A percentile compares a stretch with the other conserved stretches of the same genome.
These are phyloP conservation scores for Mercurialis annua DNA, from an alignment of 345 rosid species.

Conservation along the genomic window DNA sequence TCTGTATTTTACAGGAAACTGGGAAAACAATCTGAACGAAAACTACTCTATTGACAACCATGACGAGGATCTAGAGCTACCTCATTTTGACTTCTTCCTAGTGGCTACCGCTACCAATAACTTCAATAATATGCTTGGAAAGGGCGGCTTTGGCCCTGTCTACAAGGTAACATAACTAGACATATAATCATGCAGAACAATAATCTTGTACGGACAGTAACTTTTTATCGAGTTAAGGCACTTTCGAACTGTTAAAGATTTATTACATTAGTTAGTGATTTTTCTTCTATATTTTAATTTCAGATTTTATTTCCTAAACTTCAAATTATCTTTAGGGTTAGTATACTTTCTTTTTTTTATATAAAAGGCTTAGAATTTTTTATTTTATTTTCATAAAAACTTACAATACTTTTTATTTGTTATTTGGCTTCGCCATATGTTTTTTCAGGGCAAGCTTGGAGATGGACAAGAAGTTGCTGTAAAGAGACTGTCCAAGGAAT, in stretches of 20 bases:
- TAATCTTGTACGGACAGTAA: too few species aligned
- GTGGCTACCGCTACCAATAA: background rate
- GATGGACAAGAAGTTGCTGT: conserved; percentile 15
- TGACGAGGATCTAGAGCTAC: background rate
- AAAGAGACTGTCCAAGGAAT: conserved; percentile 18
- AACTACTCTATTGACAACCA: background rate
- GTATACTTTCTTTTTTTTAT: too few species aligned
- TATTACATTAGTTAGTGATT: too few species aligned
- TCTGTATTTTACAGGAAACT: background rate
- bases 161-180: conserved; percentile 1
- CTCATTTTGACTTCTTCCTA: background rate
- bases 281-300: too few species aligned
- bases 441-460: conserved; percentile 15
- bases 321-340: too few species aligned
- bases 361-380: too few species aligned
- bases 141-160: conserved; percentile 17
- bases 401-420: too few species aligned
- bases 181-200: background rate
- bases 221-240: too few species aligned
- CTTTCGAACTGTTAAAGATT: too few species aligned
- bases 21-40: background rate
- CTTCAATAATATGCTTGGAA: conserved; percentile 7
- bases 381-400: too few species aligned
- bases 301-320: too few species aligned
- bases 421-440: background rate